Conservation (phyloP, 495 filamentous ascomycete genomes). For the Aspergillus baeticus region DNA sequence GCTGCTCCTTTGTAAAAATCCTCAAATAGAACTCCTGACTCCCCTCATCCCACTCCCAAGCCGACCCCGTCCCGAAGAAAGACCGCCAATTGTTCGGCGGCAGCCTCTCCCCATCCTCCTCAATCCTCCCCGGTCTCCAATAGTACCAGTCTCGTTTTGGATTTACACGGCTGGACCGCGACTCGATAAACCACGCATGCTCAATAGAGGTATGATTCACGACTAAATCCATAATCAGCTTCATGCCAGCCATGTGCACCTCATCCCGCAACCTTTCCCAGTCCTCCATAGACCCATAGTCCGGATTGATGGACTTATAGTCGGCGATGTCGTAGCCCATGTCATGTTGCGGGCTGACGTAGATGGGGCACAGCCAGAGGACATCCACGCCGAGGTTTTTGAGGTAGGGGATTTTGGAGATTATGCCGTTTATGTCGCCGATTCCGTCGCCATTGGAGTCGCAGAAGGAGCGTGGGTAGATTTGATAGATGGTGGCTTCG, state of each 20-base stretch:
- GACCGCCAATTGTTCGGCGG: conserved; percentile 61
- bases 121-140: conserved; percentile 50
- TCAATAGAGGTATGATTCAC: conserved; percentile 60
- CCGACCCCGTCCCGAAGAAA: conserved; percentile 49
- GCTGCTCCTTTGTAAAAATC: conserved; percentile 50
- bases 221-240: conserved; percentile 57
- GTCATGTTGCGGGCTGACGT: conserved; percentile 52
- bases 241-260: conserved; percentile 50
- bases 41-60: conserved; percentile 52
- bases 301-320: conserved; percentile 53
- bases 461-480: conserved; percentile 39
- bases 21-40: conserved; percentile 54
- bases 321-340: conserved; percentile 61
- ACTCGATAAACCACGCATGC: conserved; percentile 58
- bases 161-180: conserved; percentile 38
- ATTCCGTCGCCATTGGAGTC: conserved; percentile 41
- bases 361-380: conserved; percentile 42
- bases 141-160: conserved; percentile 61
- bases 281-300: conserved; percentile 55
- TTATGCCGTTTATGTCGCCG: conserved; percentile 51
- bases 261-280: conserved; percentile 49
- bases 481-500: conserved; percentile 40
- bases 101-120: conserved; percentile 42
- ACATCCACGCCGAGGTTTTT: conserved; percentile 37
- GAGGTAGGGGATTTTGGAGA: conserved; percentile 42